A percentile compares a stretch with the other conserved stretches of the same genome.
These are phyloP conservation scores for Ambrosiella beaveri DNA, from an alignment of 2,329 filamentous ascomycete genomes.

Conservation along the genomic window DNA sequence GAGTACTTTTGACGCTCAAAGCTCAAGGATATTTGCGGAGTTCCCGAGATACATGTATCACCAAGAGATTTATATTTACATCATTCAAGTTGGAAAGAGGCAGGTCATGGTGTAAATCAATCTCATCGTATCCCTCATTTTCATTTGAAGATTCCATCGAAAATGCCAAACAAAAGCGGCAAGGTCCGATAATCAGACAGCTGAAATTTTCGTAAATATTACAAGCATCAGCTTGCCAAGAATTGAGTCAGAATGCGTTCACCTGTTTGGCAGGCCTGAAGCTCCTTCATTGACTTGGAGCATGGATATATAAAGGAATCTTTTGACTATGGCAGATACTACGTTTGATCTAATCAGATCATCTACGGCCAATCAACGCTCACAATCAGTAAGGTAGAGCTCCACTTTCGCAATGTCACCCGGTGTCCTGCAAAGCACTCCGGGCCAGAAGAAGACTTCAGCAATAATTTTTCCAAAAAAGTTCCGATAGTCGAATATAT, in stretches of 20 bases:
- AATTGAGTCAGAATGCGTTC: not conserved
- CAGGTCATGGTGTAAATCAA: not conserved
- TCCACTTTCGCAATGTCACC: not conserved
- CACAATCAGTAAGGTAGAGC: not conserved
- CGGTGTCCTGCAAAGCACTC: not conserved
- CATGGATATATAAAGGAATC: not conserved
- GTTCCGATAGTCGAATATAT: not conserved
- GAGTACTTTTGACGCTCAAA: not conserved
- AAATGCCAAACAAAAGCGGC: no score
- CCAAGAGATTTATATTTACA: not conserved
- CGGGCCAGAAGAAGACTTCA: not conserved
- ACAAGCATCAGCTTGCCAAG: not conserved
- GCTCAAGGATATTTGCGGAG: no score
- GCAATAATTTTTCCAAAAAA: not conserved
- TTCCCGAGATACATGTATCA: no score
- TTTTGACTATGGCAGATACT: not conserved
- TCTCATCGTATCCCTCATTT: not conserved
- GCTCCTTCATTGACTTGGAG: not conserved
- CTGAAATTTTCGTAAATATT: not conserved
- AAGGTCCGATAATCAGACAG: not conserved
- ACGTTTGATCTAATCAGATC: slow-evolving; percentile 10
- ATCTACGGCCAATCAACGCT: slow-evolving; percentile 7
- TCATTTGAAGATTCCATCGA: not conserved
- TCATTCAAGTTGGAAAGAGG: not conserved
- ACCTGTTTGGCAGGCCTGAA: not conserved